phyloP scores from a whole-genome alignment of 352 stramenopile genomes.

The Globisporangium heterothallicum region DNA sequence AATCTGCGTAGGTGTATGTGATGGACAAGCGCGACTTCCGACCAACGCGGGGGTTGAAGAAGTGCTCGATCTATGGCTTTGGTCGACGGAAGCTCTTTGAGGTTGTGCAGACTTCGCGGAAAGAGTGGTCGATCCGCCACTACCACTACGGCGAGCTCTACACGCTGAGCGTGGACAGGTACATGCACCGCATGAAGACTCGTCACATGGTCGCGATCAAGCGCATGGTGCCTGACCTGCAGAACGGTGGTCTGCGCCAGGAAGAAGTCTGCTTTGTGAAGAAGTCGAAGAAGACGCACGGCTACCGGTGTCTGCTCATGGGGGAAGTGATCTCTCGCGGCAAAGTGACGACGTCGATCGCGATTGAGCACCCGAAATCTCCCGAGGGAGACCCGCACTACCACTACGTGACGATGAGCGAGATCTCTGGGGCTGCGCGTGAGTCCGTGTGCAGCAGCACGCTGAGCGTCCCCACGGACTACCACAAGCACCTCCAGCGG shows the following conservation, averaged over 20 bases:
- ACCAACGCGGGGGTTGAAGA: constrained; percentile 50
- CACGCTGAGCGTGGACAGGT: constrained; percentile 62
- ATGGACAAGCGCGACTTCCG: constrained; percentile 80
- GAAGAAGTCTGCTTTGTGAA: constrained; percentile 81
- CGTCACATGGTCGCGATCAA: constrained; percentile 77
- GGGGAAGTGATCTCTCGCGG: constrained; percentile 77
- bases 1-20: constrained; percentile 54
- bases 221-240: constrained; percentile 45
- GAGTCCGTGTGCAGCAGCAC: constrained; percentile 70
- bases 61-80: constrained; percentile 75
- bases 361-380: constrained; percentile 51
- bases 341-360: constrained; percentile 70
- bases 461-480: constrained; percentile 56
- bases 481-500: constrained; percentile 69
- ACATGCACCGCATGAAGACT: constrained; percentile 53
- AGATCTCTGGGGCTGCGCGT: constrained; percentile 49
- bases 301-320: constrained; percentile 74
- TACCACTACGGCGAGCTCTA: constrained; percentile 55
- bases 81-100: constrained; percentile 71
- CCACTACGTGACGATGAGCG: constrained; percentile 79
- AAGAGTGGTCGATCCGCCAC: constrained; percentile 67
- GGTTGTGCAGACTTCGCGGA: constrained; percentile 64
- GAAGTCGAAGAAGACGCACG: constrained; percentile 52
- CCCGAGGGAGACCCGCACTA: constrained; percentile 44
- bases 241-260: constrained; percentile 47